Evolutionary conservation across 768 basidiomycete genomes (phyloP).

Genomic region (Suillus americanus): DNA sequence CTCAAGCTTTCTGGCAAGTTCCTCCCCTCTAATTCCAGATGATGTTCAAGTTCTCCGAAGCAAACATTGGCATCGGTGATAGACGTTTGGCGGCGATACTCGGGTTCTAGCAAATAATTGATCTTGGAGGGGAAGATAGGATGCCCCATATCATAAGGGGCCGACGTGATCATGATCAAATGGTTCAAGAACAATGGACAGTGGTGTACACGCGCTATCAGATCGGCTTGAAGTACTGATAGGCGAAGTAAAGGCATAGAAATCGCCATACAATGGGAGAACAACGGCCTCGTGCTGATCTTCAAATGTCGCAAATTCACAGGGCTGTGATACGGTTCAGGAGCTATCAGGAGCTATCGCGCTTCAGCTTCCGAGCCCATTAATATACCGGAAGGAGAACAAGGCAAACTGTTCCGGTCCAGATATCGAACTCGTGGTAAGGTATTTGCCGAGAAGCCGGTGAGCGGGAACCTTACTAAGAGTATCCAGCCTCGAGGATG

Average conservation of each 20-base stretch:
- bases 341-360: slow-evolving; percentile 2
- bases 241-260: background rate
- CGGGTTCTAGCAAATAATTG: background rate
- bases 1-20: background rate
- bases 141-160: background rate
- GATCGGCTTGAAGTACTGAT: background rate
- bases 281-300: background rate
- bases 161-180: background rate
- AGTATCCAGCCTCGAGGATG: background rate
- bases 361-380: background rate
- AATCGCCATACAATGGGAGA: background rate
- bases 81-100: background rate
- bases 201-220: background rate
- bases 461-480: background rate
- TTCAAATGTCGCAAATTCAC: background rate
- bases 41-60: background rate
- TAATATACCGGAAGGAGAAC: background rate
- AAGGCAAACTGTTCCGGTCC: background rate
- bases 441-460: background rate
- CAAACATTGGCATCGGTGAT: background rate
- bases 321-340: background rate
- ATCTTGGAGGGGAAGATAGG: background rate
- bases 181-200: background rate
- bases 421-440: slow-evolving; percentile 3
- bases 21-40: background rate